Base-by-base conservation (phyloP, 306 rosid species). In the Neltuma alba region DNA sequence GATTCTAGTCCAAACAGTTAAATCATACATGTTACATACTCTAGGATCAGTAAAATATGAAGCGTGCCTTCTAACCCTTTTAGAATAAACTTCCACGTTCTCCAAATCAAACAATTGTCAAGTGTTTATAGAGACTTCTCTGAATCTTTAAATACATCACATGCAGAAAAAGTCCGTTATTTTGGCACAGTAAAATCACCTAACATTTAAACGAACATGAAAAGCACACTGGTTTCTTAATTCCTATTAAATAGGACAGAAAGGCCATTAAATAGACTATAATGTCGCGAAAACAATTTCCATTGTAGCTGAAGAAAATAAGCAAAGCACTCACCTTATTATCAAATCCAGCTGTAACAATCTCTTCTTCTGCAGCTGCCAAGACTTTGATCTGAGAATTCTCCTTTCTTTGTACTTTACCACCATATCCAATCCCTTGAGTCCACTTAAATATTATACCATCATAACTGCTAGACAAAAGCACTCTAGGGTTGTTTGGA, bases 381-480 rank as follows among this genome's bases (percentile, higher is more conserved):
- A 95, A 85, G 79, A 89, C 83, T 88, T 92, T 95, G 75, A 95
- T 95, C 82, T 95, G 96, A 82, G 92, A 84, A 79, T 76, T 93
- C 52, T 95, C 98, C 75, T 87, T 93, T 87, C 99, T 90, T 52
- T 83, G 91, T 79, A 95, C 74, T 78, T 85, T 92, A 44, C 99
- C 98, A 81, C 93, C 85, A 79, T 89, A 92, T 76, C 99, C 99
- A 86, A 86, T 36, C 50, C 98, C 98, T 83, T 89, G 98, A 80
- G 86, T 84, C 99, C 99, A 95, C 84, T 93, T 92, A 50, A 91
- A 86, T 78, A 92, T 93, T 75, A 89, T 28, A 70, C 99, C 99
- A 83, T 95, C 99, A 77, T 95, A 95, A 90, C 99, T 95, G 77
- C 93, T 89, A 37, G 99, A 93, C 84, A 91, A 76, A 76, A 95